Conservation (phyloP, 164 flowering plant genomes). For the Vitis rupestris region DNA sequence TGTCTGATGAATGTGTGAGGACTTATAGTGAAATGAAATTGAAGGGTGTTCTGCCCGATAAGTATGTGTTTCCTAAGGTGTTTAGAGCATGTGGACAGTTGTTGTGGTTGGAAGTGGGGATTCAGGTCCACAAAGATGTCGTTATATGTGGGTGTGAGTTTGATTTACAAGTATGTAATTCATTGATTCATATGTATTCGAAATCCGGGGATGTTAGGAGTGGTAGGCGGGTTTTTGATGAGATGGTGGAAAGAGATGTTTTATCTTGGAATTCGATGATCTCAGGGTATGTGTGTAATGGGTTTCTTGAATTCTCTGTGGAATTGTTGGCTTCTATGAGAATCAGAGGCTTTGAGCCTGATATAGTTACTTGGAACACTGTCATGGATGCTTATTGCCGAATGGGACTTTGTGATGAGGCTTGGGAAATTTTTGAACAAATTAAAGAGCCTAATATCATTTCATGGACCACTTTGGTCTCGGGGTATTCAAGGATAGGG, state of each 20-base stretch:
- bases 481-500: constrained; percentile 50
- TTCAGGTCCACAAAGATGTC: constrained; percentile 40
- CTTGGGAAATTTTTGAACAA: constrained; percentile 30
- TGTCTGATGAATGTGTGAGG: constrained; percentile 24
- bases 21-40: constrained; percentile 29
- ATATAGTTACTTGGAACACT: constrained; percentile 52
- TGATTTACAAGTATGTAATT: constrained; percentile 33
- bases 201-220: constrained; percentile 38
- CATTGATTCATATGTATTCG: constrained; percentile 57
- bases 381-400: constrained; percentile 52
- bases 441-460: constrained; percentile 50
- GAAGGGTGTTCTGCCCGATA: constrained; percentile 40
- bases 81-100: constrained; percentile 39
- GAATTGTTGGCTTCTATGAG: constrained; percentile 35
- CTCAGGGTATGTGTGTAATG: constrained; percentile 46
- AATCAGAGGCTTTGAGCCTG: constrained; percentile 36
- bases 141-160: constrained; percentile 27
- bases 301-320: constrained; percentile 18
- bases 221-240: constrained; percentile 39
- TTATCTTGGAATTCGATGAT: constrained; percentile 57
- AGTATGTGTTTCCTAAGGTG: constrained; percentile 52
- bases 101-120: constrained; percentile 26
- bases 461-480: constrained; percentile 53
- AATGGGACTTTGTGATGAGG: constrained; percentile 48
- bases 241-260: constrained; percentile 40